Base-by-base conservation (phyloP, 148 eudicot genomes). In the Chenopodium suecicum region DNA sequence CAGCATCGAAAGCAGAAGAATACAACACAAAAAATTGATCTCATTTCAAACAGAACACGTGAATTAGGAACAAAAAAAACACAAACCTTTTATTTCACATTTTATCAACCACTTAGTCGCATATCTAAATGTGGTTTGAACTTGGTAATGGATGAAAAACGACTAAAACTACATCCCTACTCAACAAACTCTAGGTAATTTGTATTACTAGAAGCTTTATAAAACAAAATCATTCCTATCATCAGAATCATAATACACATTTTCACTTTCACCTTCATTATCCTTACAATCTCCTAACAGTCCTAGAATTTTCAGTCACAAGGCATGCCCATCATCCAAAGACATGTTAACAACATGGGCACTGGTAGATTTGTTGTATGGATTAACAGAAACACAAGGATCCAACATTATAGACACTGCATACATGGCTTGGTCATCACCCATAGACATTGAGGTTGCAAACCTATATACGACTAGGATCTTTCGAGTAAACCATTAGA, bases 191-290 rank as follows among this genome's bases (percentile, higher is more conserved):
- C 25, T 25, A 25, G 25, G 25, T 25, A 25, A 25, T 32, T 32
- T 32, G 34, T 32, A 32, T 32, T 32, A 82, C 83, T 87, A 79
- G 65, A 80, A 76, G 84, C 89, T 75, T 83, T 87, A 71, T 66
- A 80, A 84, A 86, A 87, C 81, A 69, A 16, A 7, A 22, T 73
- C 87, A 65, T 79, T 89, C 79, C 84, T 80, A 73, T 84, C 86
- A 85, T 89, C 91, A 82, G 86, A 86, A 73, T 87, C 92, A 82
- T 88, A 91, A 80, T 89, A 90, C 54, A 88, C 89, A 76, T 80
- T 88, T 77, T 91, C 94, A 84, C 79, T 83, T 81, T 91, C 89
- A 65, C 83, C 74, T 27, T 89, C 90, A 81, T 86, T 90, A 8
- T 86, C 91, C 80, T 77, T 86, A 84, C 32, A 77, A 66, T 60